Evolutionary conservation across 1,284 basidiomycete genomes (phyloP), one percentile per base, ranked within the genome.

Genomic region (Boletus smithii): DNA sequence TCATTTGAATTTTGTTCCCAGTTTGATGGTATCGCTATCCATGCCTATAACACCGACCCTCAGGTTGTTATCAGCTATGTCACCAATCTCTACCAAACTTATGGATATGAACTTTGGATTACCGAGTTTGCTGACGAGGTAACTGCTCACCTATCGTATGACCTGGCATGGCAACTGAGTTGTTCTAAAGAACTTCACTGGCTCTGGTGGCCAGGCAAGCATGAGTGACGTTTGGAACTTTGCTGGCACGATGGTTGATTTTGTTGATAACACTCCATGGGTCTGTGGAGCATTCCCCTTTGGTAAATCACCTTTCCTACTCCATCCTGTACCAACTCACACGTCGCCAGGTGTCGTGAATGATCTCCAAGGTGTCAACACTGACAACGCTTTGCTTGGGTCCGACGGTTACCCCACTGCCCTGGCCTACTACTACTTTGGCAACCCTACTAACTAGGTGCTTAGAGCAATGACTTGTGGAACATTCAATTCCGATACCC

Each of bases 61-160:
- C 42, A 72, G 0, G 64, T 68, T 11, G 71, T 90, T 55, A 77
- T 80, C 38, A 42, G 53, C 4, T 83, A 81, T 59, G 62, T 84
- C 30, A 61, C 62, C 11, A 57, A 72, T 6, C 81, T 79, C 64
- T 68, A 88, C 60, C 54, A 58, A 26, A 69, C 70, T 0, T 88
- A 81, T 62, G n/a, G n/a, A n/a, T n/a, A n/a, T n/a, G n/a, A n/a
- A 5, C 67, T 91, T 46, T 76, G 73, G 73, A 67, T 88, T 40
- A 89, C 87, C 4, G 89, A 91, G 63, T 81, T 77, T 59, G 85
- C 82, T 53, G 80, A 79, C 68, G 72, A 80, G 72, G 82, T 83
- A 58, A 24, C 6, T 32, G 7, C 9, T 39, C 11, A 8, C 10
- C 14, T 6, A 5, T 16, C 1, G 3, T 5, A 11, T 20, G 8